Conservation (phyloP, 169 alveolate genomes). For the Plasmodium ovale region DNA sequence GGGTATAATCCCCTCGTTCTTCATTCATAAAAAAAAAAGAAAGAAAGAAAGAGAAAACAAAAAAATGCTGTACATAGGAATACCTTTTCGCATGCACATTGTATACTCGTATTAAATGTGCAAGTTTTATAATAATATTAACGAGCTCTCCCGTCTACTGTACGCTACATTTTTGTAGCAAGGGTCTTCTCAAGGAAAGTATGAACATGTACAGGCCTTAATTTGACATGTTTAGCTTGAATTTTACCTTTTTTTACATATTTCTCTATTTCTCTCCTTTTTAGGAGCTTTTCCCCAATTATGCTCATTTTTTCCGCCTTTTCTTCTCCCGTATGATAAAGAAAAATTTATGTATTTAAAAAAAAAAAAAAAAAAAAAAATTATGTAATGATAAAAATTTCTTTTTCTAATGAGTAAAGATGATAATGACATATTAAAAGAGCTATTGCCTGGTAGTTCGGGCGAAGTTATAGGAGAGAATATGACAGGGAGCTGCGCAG, state of each 20-base stretch:
- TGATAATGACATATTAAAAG: conserved; percentile 11
- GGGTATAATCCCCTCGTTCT: neutral
- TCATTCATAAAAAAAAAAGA: neutral
- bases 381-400: neutral
- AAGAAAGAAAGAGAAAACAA: too few relatives aligned
- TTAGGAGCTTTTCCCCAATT: too few relatives aligned
- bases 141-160: too few relatives aligned
- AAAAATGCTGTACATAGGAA: too few relatives aligned
- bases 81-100: too few relatives aligned
- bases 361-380: conserved; percentile 1
- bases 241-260: too few relatives aligned
- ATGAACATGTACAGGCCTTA: too few relatives aligned
- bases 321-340: neutral
- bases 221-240: neutral
- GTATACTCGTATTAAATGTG: too few relatives aligned
- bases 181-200: too few relatives aligned
- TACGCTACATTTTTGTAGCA: too few relatives aligned
- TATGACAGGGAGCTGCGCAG: neutral
- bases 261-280: neutral
- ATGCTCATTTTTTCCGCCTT: too few relatives aligned
- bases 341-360: neutral
- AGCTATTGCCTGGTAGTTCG: neutral
- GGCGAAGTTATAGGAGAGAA: neutral
- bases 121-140: too few relatives aligned
- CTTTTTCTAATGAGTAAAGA: conserved; percentile 25